Evolutionary conservation across 495 filamentous ascomycete genomes (phyloP).

Genomic region (Elasticomyces elasticus): DNA sequence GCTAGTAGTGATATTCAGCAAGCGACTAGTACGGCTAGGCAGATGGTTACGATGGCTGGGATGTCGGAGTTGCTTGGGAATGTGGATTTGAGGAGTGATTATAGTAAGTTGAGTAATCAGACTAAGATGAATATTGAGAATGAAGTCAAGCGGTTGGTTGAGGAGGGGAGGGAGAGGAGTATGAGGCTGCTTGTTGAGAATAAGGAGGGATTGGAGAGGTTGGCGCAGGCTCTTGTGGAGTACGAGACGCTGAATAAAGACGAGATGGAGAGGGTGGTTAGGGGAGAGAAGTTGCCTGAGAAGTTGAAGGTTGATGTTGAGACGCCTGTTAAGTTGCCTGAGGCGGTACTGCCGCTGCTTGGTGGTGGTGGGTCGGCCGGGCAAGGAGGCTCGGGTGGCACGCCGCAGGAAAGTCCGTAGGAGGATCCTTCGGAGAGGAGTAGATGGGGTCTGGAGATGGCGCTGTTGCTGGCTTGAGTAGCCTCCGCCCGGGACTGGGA

Average conservation of each 20-base stretch:
- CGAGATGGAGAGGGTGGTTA: conserved; percentile 80
- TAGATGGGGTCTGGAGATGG: neutral
- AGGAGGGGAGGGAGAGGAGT: conserved; percentile 70
- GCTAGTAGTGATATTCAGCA: conserved; percentile 54
- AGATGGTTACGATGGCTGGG: conserved; percentile 75
- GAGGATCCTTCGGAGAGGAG: neutral
- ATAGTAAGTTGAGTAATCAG: conserved; percentile 68
- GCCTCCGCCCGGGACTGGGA: too few species aligned
- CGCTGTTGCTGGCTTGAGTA: neutral
- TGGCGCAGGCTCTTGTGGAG: conserved; percentile 82
- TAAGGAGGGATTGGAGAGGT: conserved; percentile 70
- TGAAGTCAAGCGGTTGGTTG: conserved; percentile 76
- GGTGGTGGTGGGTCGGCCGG: neutral
- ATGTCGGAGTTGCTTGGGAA: conserved; percentile 86
- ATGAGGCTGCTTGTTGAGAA: conserved; percentile 57
- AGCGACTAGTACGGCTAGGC: conserved; percentile 70
- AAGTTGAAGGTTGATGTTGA: conserved; percentile 32
- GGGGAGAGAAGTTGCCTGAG: conserved; percentile 68
- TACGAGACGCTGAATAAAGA: conserved; percentile 83
- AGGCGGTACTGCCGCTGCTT: conserved; percentile 9
- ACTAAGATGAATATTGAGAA: conserved; percentile 75
- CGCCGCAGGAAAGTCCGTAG: neutral
- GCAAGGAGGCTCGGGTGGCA: neutral
- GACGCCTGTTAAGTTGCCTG: conserved; percentile 13
- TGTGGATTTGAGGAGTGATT: conserved; percentile 70